A percentile compares a stretch with the other conserved stretches of the same genome.
Evolutionary conservation across 768 basidiomycete species (phyloP).

Genomic region (Lentinula detonsa): DNA sequence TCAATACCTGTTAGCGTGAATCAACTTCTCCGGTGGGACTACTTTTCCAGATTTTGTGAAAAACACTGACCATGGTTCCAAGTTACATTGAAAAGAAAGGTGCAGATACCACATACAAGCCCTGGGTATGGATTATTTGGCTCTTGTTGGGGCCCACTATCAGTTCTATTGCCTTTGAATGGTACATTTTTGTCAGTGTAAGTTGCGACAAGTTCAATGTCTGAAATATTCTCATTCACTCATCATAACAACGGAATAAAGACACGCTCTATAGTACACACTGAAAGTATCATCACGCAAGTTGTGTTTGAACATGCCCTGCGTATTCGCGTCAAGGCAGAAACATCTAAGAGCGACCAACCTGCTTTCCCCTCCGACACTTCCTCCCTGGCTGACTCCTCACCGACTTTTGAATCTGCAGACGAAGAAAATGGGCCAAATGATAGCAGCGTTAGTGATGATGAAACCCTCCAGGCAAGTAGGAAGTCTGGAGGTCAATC

Average conservation of each 20-base stretch:
- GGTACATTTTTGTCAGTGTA: conserved; percentile 45
- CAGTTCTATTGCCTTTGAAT: conserved; percentile 40
- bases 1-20: conserved; percentile 1
- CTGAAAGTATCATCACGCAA: conserved; percentile 17
- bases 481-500: neutral
- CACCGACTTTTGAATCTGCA: neutral
- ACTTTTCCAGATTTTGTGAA: neutral
- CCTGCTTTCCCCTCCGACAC: neutral
- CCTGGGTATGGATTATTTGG: conserved; percentile 63
- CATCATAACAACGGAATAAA: neutral
- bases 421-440: neutral
- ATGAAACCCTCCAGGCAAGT: neutral
- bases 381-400: neutral
- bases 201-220: neutral
- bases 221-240: neutral
- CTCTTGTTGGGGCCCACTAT: conserved; percentile 43
- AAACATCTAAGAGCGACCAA: conserved; percentile 6
- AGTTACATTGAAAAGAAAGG: conserved; percentile 56
- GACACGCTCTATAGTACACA: conserved; percentile 16
- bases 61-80: conserved; percentile 10
- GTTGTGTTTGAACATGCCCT: conserved; percentile 26
- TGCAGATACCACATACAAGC: conserved; percentile 36
- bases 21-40: conserved; percentile 5
- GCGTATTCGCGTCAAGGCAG: conserved; percentile 45
- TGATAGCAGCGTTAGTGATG: neutral